Conservation (phyloP, 441 rosid genomes). For the Aleurites moluccanus region DNA sequence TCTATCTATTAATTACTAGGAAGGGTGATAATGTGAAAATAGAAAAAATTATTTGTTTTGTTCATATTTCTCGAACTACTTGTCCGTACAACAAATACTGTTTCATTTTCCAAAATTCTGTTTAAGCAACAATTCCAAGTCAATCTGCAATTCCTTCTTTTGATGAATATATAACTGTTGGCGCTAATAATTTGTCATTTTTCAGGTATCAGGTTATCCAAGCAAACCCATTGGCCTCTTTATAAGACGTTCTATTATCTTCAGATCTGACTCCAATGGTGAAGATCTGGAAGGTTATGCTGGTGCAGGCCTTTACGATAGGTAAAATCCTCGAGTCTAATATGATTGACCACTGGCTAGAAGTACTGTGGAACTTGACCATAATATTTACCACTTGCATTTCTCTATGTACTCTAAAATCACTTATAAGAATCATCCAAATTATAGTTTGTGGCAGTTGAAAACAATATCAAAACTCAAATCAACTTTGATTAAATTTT, state of each 20-base stretch:
- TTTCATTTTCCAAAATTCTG: neutral
- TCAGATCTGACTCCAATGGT: slow-evolving; percentile 96
- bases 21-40: neutral
- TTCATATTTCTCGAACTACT: too few species aligned
- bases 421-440: neutral
- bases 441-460: too few species aligned
- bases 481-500: neutral
- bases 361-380: neutral
- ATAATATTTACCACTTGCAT: neutral
- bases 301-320: slow-evolving; percentile 98
- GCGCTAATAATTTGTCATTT: slow-evolving; percentile 21
- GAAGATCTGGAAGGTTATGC: slow-evolving; percentile 99
- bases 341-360: neutral
- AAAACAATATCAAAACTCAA: too few species aligned
- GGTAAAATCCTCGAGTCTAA: slow-evolving; percentile 46
- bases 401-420: neutral
- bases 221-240: slow-evolving; percentile 96
- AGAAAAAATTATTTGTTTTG: too few species aligned
- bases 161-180: slow-evolving; percentile 15
- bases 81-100: neutral
- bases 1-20: neutral
- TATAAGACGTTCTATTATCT: slow-evolving; percentile 82
- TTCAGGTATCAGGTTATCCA: slow-evolving; percentile 89
- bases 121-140: neutral
- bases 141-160: slow-evolving; percentile 1